These are phyloP conservation scores for Mucor velutinosus DNA, from an alignment of 371 early-diverging fungal species.

Conservation along the genomic window DNA sequence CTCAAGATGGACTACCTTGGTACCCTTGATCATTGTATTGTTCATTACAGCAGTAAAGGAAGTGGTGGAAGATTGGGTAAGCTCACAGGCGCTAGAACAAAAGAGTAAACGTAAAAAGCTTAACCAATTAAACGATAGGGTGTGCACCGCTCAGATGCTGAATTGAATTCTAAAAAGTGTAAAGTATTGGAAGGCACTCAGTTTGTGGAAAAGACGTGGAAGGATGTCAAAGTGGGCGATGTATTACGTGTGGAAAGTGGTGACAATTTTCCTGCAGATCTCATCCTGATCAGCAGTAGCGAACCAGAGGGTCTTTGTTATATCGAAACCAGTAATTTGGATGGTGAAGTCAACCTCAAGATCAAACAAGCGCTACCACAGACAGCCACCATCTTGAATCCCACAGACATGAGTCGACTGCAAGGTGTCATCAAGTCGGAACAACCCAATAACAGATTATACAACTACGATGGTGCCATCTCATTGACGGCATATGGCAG, in stretches of 20 bases:
- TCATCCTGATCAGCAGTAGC: slow-evolving; percentile 72
- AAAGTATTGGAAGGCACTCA: slow-evolving; percentile 57
- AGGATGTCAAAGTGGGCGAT: slow-evolving; percentile 81
- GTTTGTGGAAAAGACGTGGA: slow-evolving; percentile 68
- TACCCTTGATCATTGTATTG: slow-evolving; percentile 91
- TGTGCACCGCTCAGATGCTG: slow-evolving; percentile 63
- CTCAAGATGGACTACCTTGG: slow-evolving; percentile 84
- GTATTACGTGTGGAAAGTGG: slow-evolving; percentile 81
- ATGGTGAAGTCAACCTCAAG: slow-evolving; percentile 86
- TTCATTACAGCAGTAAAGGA: slow-evolving; percentile 95
- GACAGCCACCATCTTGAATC: slow-evolving; percentile 63
- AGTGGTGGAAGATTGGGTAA: slow-evolving; percentile 89
- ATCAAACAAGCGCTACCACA: slow-evolving; percentile 78
- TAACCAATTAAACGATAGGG: slow-evolving; percentile 9
- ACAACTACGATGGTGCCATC: slow-evolving; percentile 78
- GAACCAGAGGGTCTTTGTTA: slow-evolving; percentile 87
- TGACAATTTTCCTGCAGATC: slow-evolving; percentile 88
- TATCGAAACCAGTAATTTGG: slow-evolving; percentile 90
- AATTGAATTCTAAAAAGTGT: slow-evolving; percentile 64
- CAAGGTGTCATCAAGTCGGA: slow-evolving; percentile 66
- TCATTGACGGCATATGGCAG: slow-evolving; percentile 40
- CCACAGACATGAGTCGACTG: slow-evolving; percentile 53
- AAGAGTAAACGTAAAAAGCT: neutral
- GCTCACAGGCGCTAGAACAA: slow-evolving; percentile 1
- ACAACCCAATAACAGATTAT: slow-evolving; percentile 78